Evolutionary conservation across 2,329 filamentous ascomycete genomes (phyloP).

Genomic region (Albophoma yamanashiensis): DNA sequence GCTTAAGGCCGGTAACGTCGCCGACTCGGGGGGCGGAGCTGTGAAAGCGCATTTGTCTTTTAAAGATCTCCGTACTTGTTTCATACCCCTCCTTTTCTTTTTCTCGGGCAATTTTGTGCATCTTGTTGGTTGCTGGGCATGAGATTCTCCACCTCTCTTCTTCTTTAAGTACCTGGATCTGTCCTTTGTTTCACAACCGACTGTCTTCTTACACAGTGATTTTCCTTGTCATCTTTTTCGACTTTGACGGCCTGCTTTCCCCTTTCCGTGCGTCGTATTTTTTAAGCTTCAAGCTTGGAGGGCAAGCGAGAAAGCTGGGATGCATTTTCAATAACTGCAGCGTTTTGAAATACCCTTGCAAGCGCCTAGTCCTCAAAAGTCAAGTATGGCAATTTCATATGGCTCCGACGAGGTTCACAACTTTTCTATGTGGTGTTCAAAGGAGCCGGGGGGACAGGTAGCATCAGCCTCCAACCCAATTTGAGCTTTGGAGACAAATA

Average conservation of each 20-base stretch:
- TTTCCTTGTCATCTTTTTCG: slow-evolving; percentile 6
- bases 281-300: background rate
- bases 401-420: slow-evolving; percentile 7
- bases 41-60: slow-evolving; percentile 7
- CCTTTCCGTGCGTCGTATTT: background rate
- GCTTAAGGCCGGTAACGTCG: slow-evolving; percentile 3
- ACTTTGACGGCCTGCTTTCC: slow-evolving; percentile 1
- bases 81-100: slow-evolving; percentile 7
- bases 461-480: background rate
- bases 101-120: slow-evolving; percentile 8
- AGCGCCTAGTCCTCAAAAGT: background rate
- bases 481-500: background rate
- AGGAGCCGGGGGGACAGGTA: background rate
- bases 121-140: slow-evolving; percentile 4
- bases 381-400: slow-evolving; percentile 2
- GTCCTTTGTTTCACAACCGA: slow-evolving; percentile 10
- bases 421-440: slow-evolving; percentile 2
- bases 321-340: background rate
- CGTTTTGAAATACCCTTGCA: slow-evolving; percentile 1
- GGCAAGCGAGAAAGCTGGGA: background rate
- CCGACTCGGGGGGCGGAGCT: slow-evolving; percentile 3
- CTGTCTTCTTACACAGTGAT: slow-evolving; percentile 10
- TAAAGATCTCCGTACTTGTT: slow-evolving; percentile 9
- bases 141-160: slow-evolving; percentile 1
- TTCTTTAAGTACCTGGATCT: slow-evolving; percentile 6